These are phyloP conservation scores for Chlamydomonas urium DNA, from an alignment of 139 green algal species.

Conservation along the genomic window DNA sequence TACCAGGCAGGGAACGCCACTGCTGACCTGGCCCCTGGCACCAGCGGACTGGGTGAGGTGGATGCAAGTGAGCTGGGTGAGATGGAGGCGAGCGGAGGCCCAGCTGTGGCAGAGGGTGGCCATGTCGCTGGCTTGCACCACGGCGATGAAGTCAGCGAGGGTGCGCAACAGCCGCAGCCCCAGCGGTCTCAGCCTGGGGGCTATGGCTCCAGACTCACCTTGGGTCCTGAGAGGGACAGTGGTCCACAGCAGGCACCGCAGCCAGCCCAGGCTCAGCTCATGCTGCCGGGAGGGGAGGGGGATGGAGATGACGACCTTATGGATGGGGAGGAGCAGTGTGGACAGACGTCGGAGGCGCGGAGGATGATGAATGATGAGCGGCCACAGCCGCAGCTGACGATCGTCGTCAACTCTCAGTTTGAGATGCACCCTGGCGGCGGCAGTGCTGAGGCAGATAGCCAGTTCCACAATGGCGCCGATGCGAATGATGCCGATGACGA, in stretches of 20 bases:
- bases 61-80: not conserved
- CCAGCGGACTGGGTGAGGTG: not conserved
- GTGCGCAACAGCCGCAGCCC: too few relatives aligned
- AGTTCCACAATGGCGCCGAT: conserved; percentile 1
- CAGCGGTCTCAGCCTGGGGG: too few relatives aligned
- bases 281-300: not conserved
- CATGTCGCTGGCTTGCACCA: too few relatives aligned
- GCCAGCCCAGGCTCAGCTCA: not conserved
- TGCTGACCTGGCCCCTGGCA: too few relatives aligned
- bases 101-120: not conserved
- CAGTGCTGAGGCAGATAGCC: not conserved
- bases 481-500: conserved; percentile 4
- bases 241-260: not conserved
- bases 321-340: too few relatives aligned
- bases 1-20: too few relatives aligned
- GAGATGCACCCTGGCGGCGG: not conserved
- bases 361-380: not conserved
- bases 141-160: too few relatives aligned
- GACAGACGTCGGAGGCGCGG: not conserved
- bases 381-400: conserved; percentile 9
- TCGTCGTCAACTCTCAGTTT: conserved; percentile 1
- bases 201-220: too few relatives aligned
- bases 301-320: not conserved
- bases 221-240: too few relatives aligned
- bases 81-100: not conserved